Conservation (phyloP, 106 monocot genomes). For the Dendrobium catenatum region DNA sequence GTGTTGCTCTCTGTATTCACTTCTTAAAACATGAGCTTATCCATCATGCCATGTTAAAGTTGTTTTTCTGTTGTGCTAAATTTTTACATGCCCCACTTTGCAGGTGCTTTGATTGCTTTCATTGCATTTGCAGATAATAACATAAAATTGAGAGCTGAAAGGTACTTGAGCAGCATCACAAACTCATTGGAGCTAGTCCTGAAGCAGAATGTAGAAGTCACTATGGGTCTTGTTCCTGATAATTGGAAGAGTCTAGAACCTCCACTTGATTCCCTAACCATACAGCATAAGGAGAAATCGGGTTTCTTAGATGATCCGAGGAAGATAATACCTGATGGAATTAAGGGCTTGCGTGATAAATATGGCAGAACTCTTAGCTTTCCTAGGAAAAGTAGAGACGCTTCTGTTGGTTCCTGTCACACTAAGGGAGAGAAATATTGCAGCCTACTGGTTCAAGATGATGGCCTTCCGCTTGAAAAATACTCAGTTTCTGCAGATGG, state of each 20-base stretch:
- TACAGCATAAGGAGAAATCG: conserved; percentile 7
- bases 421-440: conserved; percentile 10
- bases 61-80: not conserved
- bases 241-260: not conserved
- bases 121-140: conserved; percentile 53
- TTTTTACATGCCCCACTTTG: conserved; percentile 3
- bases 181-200: conserved; percentile 75
- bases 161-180: conserved; percentile 79
- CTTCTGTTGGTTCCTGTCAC: conserved; percentile 8
- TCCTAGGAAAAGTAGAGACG: conserved; percentile 20
- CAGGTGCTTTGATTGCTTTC: conserved; percentile 51
- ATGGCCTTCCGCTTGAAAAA: not conserved
- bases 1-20: not conserved
- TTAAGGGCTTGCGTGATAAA: conserved; percentile 11
- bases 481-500: conserved; percentile 7
- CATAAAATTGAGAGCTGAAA: conserved; percentile 59
- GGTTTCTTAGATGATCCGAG: conserved; percentile 3
- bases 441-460: conserved; percentile 9
- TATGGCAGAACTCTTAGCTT: not conserved
- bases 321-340: not conserved
- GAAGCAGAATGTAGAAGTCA: conserved; percentile 50
- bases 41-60: not conserved
- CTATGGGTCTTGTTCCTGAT: conserved; percentile 32
- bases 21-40: not conserved
- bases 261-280: not conserved